phyloP scores from a whole-genome alignment of 2,329 filamentous ascomycete species.

The Paecilomyces niveus region DNA sequence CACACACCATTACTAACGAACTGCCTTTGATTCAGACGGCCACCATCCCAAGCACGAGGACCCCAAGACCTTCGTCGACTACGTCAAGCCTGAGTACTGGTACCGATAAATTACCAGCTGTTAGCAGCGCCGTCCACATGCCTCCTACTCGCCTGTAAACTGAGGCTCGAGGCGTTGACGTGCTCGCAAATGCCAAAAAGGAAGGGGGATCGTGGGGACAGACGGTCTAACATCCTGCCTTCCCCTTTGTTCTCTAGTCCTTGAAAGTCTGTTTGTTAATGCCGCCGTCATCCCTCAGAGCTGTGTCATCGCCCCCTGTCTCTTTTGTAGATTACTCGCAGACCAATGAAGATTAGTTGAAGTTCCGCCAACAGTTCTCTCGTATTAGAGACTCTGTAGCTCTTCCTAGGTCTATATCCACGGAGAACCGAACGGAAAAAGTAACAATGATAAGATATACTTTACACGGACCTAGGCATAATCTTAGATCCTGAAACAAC shows the following conservation, averaged over 20 bases:
- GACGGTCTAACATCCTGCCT: slow-evolving; percentile 2
- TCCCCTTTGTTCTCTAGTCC: neutral
- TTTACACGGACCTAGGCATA: too few species aligned
- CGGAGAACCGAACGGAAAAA: neutral
- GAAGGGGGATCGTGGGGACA: neutral
- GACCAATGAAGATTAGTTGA: slow-evolving; percentile 8
- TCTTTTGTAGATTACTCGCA: slow-evolving; percentile 16
- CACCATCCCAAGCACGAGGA: slow-evolving; percentile 58
- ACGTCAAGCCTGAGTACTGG: slow-evolving; percentile 88
- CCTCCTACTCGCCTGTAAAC: slow-evolving; percentile 3
- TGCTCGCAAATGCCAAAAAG: neutral
- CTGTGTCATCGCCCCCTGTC: slow-evolving; percentile 9
- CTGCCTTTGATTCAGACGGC: slow-evolving; percentile 21
- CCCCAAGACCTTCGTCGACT: slow-evolving; percentile 96
- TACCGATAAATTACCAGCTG: slow-evolving; percentile 45
- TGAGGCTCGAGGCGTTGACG: neutral
- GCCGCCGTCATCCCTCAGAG: slow-evolving; percentile 1
- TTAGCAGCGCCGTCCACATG: neutral
- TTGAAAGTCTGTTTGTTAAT: slow-evolving; percentile 4
- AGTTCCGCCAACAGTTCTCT: neutral
- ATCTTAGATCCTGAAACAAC: too few species aligned
- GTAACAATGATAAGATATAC: neutral
- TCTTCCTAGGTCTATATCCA: too few species aligned
- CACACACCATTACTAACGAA: neutral
- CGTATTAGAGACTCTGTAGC: neutral